Percentiles rank a stretch among this genome's conserved stretches.
These are phyloP conservation scores for Boletus barrowsii DNA, from an alignment of 768 basidiomycete species.

Conservation along the genomic window DNA sequence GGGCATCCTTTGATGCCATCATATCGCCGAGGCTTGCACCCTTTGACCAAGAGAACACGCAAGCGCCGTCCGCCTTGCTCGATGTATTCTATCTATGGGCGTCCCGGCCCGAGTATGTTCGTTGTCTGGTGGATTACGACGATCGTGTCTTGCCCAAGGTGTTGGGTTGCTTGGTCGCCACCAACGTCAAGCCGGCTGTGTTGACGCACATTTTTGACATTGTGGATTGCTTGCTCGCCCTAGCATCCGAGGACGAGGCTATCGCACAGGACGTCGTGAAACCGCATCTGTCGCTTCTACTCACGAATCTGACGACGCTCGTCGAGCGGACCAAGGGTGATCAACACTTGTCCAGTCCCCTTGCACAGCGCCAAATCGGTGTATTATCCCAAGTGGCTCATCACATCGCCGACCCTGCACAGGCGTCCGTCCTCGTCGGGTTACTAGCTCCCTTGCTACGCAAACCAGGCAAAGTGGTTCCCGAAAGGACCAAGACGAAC, in stretches of 20 bases:
- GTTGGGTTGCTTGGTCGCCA: slow-evolving; percentile 76
- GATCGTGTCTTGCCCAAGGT: slow-evolving; percentile 66
- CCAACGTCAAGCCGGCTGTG: slow-evolving; percentile 85
- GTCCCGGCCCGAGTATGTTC: slow-evolving; percentile 49
- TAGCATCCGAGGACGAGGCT: slow-evolving; percentile 48
- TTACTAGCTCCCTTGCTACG: slow-evolving; percentile 80
- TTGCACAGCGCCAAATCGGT: slow-evolving; percentile 78
- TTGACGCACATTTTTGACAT: slow-evolving; percentile 82
- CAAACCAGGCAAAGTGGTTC: slow-evolving; percentile 67
- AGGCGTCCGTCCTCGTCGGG: slow-evolving; percentile 68
- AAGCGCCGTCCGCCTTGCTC: slow-evolving; percentile 84
- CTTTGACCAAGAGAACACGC: slow-evolving; percentile 83
- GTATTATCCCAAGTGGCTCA: slow-evolving; percentile 80
- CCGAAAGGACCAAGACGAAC: slow-evolving; percentile 85
- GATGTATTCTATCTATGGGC: slow-evolving; percentile 86
- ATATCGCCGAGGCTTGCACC: slow-evolving; percentile 78
- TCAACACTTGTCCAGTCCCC: slow-evolving; percentile 50
- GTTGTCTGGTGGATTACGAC: slow-evolving; percentile 70
- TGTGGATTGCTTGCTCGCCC: slow-evolving; percentile 63
- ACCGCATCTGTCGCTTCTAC: slow-evolving; percentile 68
- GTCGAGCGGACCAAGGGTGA: slow-evolving; percentile 60
- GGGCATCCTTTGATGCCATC: slow-evolving; percentile 60
- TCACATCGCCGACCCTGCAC: slow-evolving; percentile 62
- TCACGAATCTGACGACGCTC: slow-evolving; percentile 66
- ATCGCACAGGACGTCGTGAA: slow-evolving; percentile 56